Evolutionary conservation across 768 basidiomycete species (phyloP).

Genomic region (Coprinopsis cinerea): DNA sequence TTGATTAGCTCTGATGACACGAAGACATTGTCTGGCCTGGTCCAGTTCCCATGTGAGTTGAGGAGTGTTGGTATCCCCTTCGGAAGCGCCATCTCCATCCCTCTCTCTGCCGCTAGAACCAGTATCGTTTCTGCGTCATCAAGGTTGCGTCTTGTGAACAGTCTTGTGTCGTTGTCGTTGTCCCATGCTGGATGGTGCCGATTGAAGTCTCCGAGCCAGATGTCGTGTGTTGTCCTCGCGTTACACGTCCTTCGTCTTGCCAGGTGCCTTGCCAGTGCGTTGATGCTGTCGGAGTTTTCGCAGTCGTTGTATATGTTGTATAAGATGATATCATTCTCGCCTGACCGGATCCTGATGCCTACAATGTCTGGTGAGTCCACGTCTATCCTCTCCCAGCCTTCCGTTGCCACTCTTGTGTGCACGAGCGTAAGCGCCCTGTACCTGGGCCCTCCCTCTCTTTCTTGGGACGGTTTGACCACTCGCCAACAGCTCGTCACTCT

Average conservation of each 20-base stretch:
- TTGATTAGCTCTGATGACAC: slow-evolving; percentile 14
- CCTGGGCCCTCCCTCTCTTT: not conserved
- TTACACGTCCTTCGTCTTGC: not conserved
- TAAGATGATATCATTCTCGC: not conserved
- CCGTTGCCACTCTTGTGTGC: not conserved
- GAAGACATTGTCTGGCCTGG: slow-evolving; percentile 39
- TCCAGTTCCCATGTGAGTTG: slow-evolving; percentile 21
- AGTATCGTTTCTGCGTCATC: slow-evolving; percentile 27
- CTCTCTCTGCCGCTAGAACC: slow-evolving; percentile 15
- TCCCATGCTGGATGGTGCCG: slow-evolving; percentile 37
- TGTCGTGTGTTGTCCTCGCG: slow-evolving; percentile 9
- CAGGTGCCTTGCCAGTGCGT: not conserved
- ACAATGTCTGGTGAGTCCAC: not conserved
- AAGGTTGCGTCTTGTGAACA: slow-evolving; percentile 21
- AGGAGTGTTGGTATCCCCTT: slow-evolving; percentile 27
- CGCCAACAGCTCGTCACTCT: not conserved
- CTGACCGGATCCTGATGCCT: not conserved
- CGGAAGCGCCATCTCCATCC: slow-evolving; percentile 30
- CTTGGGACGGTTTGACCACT: not conserved
- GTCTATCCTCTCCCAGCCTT: not conserved
- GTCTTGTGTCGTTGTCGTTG: slow-evolving; percentile 20
- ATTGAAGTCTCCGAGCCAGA: slow-evolving; percentile 37
- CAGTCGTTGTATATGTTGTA: not conserved
- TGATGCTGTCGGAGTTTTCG: not conserved
- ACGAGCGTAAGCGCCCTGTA: not conserved